Evolutionary conservation across 192 early-diverging fungal genomes (phyloP).

Genomic region (Podila epigama): DNA sequence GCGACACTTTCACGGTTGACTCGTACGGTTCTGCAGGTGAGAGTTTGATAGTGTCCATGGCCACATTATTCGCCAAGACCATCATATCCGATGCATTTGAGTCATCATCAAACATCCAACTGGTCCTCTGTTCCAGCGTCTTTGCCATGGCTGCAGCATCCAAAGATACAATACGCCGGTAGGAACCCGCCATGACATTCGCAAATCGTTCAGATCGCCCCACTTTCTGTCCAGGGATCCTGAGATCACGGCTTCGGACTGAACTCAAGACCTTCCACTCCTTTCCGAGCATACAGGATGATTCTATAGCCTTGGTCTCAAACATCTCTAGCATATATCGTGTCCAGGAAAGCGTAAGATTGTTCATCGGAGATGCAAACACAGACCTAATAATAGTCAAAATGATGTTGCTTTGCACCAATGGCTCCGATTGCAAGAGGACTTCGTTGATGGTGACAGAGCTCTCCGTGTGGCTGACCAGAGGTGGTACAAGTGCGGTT

Average conservation of each 20-base stretch:
- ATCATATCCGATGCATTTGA: constrained; percentile 29
- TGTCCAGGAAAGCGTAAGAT: constrained; percentile 8
- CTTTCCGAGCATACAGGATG: constrained; percentile 20
- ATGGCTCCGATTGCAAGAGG: constrained; percentile 4
- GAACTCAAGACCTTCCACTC: constrained; percentile 28
- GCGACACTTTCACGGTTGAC: not conserved
- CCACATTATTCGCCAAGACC: constrained; percentile 16
- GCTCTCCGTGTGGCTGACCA: too few species aligned
- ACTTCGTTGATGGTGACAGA: not conserved
- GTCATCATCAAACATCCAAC: constrained; percentile 13
- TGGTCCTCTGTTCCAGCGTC: not conserved
- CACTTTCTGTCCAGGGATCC: constrained; percentile 39
- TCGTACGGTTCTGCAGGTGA: constrained; percentile 1
- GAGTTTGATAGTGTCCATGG: constrained; percentile 8
- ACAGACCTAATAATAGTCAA: constrained; percentile 33
- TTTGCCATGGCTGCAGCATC: constrained; percentile 15
- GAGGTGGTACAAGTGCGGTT: too few species aligned
- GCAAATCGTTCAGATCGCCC: constrained; percentile 26
- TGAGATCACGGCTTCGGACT: constrained; percentile 6
- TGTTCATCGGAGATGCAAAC: constrained; percentile 12
- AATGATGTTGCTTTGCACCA: constrained; percentile 13
- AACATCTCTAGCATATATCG: constrained; percentile 10
- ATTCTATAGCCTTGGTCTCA: not conserved
- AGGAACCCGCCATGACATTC: constrained; percentile 13
- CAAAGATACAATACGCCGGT: constrained; percentile 7